Conservation (phyloP, 2,329 filamentous ascomycete species). For the Diaporthe citri region DNA sequence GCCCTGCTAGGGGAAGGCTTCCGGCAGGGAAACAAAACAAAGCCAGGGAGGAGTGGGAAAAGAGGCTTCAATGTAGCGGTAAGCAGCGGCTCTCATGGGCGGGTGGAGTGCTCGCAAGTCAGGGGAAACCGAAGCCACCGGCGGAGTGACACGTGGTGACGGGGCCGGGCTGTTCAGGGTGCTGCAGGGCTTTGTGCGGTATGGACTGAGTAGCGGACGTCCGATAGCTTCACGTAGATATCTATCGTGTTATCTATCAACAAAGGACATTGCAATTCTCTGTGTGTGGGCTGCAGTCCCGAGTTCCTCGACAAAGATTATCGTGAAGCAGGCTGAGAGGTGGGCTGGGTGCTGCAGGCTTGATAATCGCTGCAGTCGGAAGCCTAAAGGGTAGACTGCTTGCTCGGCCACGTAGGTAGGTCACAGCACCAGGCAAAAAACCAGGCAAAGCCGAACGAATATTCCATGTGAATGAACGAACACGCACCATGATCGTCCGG, state of each 20-base stretch:
- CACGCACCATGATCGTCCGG: slow-evolving; percentile 16
- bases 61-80: slow-evolving; percentile 33
- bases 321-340: background rate
- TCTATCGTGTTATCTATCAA: background rate
- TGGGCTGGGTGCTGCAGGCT: background rate
- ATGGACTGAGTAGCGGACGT: background rate
- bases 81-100: slow-evolving; percentile 27
- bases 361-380: background rate
- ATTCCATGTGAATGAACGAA: slow-evolving; percentile 1
- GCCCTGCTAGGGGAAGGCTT: slow-evolving; percentile 28
- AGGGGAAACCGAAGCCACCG: slow-evolving; percentile 21
- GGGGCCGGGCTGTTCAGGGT: slow-evolving; percentile 30
- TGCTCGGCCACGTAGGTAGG: background rate
- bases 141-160: slow-evolving; percentile 39
- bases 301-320: background rate
- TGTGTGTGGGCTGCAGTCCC: background rate
- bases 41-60: background rate
- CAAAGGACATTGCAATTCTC: background rate
- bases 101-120: slow-evolving; percentile 27
- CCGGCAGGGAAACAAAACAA: slow-evolving; percentile 25
- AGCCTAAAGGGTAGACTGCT: background rate
- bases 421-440: background rate
- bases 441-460: background rate
- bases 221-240: background rate
- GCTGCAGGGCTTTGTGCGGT: slow-evolving; percentile 9